Conservation (phyloP, 2,329 filamentous ascomycete genomes). For the Aureobasidium pullulans region DNA sequence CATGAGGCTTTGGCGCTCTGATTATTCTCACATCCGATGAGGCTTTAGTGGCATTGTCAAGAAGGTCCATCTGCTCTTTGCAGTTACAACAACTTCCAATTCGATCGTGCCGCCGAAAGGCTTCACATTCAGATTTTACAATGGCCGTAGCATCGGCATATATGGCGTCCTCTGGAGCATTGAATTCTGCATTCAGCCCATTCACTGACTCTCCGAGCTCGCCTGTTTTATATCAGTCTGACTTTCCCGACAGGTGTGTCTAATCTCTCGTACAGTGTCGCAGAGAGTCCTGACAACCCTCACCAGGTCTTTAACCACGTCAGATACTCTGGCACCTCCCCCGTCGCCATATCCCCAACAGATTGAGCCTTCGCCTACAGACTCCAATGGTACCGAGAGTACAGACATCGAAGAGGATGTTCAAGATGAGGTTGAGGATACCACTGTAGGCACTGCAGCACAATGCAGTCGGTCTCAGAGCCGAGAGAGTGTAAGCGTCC, state of each 20-base stretch:
- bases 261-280: neutral
- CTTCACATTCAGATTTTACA: neutral
- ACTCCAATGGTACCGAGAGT: conserved; percentile 73
- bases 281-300: neutral
- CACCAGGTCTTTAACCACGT: conserved; percentile 17
- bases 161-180: conserved; percentile 36
- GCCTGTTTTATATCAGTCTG: conserved; percentile 36
- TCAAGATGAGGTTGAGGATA: conserved; percentile 46
- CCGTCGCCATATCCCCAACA: conserved; percentile 51
- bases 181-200: conserved; percentile 43
- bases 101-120: neutral
- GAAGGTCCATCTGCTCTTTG: neutral
- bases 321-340: conserved; percentile 35
- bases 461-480: conserved; percentile 25
- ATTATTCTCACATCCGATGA: neutral
- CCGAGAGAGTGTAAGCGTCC: conserved; percentile 23
- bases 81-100: neutral
- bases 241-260: conserved; percentile 37
- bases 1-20: neutral
- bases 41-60: neutral
- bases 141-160: conserved; percentile 27
- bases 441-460: neutral
- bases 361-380: conserved; percentile 75
- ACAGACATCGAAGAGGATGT: conserved; percentile 80
- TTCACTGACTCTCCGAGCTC: conserved; percentile 46